Conservation (phyloP, 352 stramenopile species). For the Nothophytophthora sp. region DNA sequence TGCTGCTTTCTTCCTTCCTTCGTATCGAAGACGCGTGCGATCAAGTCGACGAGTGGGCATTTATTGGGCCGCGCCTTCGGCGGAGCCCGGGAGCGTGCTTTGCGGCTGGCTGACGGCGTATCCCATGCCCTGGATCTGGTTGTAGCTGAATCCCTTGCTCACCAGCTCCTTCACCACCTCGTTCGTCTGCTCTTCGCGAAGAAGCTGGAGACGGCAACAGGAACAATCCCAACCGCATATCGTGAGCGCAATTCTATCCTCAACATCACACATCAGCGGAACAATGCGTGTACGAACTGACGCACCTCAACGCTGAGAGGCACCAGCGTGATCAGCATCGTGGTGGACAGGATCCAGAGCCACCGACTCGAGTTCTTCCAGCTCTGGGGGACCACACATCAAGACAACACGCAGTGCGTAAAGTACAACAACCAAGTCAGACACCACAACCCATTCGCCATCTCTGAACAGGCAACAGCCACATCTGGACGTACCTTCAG, state of each 20-base stretch:
- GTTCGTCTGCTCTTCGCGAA: slow-evolving; percentile 85
- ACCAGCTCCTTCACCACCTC: slow-evolving; percentile 83
- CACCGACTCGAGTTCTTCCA: slow-evolving; percentile 64
- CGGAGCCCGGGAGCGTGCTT: slow-evolving; percentile 54
- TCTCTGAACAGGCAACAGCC: neutral
- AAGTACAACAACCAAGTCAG: slow-evolving; percentile 7
- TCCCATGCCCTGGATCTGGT: slow-evolving; percentile 86
- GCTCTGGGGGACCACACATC: slow-evolving; percentile 30
- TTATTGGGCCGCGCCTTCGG: slow-evolving; percentile 51
- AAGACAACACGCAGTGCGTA: neutral
- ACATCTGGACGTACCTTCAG: slow-evolving; percentile 28
- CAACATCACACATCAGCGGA: too few relatives aligned
- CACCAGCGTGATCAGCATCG: slow-evolving; percentile 83
- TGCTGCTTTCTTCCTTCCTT: too few relatives aligned
- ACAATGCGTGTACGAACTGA: too few relatives aligned
- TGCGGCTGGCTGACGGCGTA: slow-evolving; percentile 72
- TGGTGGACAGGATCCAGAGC: slow-evolving; percentile 84
- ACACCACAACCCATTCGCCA: neutral
- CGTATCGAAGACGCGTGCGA: too few relatives aligned
- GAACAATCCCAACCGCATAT: neutral
- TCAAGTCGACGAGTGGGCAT: too few relatives aligned
- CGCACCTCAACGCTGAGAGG: slow-evolving; percentile 84
- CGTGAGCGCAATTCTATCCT: too few relatives aligned
- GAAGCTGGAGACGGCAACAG: slow-evolving; percentile 38
- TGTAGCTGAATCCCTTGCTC: slow-evolving; percentile 81